Conservation (phyloP, 164 flowering plant species). For the Liriodendron chinense region DNA sequence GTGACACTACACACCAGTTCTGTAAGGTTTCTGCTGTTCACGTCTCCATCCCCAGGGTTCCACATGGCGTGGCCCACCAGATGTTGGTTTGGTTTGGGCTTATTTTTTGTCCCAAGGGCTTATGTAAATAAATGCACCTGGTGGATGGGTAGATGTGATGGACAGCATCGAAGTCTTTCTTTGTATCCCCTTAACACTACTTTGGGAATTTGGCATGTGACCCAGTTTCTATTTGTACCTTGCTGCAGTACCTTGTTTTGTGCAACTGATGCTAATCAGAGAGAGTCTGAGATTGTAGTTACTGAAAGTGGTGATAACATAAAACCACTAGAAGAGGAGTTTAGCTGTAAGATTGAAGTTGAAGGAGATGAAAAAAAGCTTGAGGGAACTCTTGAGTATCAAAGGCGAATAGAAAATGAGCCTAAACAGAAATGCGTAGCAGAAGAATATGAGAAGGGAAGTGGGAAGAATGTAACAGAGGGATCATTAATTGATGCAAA, state of each 20-base stretch:
- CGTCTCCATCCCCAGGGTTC: no score
- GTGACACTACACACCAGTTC: no score
- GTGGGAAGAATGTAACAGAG: conserved; percentile 28
- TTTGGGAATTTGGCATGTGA: conserved; percentile 2
- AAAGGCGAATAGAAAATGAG: conserved; percentile 84
- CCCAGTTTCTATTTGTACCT: conserved; percentile 9
- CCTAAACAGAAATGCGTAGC: conserved; percentile 87
- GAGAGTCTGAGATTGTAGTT: conserved; percentile 29
- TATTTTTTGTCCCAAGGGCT: no score
- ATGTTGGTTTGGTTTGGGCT: no score
- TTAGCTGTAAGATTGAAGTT: conserved; percentile 65
- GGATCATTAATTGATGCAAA: conserved; percentile 16
- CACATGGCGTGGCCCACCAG: no score
- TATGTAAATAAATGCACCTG: no score
- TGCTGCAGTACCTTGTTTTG: conserved; percentile 42
- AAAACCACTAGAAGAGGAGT: conserved; percentile 61
- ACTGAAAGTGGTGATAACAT: conserved; percentile 36
- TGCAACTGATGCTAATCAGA: conserved; percentile 45
- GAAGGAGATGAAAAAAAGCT: conserved; percentile 95
- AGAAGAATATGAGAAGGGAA: conserved; percentile 62
- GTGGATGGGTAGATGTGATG: no score
- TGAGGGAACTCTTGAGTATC: conserved; percentile 91
- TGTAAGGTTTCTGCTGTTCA: no score
- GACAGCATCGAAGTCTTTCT: neutral
- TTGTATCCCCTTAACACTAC: neutral